These are phyloP conservation scores for Boletus rubescentipes DNA, from an alignment of 768 basidiomycete genomes.

Conservation along the genomic window DNA sequence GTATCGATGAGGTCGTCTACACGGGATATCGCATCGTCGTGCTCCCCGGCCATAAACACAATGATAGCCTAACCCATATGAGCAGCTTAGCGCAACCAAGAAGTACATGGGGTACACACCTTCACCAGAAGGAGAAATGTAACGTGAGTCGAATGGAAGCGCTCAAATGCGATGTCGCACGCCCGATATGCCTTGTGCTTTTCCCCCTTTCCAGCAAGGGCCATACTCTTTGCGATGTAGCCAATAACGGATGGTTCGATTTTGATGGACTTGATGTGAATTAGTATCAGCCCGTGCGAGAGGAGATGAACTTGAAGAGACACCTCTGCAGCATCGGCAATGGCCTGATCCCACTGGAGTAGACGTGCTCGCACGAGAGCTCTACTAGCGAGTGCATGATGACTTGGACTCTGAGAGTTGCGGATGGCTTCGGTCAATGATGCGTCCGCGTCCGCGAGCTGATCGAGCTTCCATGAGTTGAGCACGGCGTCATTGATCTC, in stretches of 20 bases:
- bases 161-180: background rate
- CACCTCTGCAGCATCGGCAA: background rate
- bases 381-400: background rate
- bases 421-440: background rate
- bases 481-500: background rate
- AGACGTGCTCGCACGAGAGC: background rate
- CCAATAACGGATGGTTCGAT: background rate
- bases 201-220: background rate
- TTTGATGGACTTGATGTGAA: background rate
- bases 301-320: background rate
- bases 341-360: background rate
- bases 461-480: background rate
- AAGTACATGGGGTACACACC: background rate
- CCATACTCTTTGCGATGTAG: background rate
- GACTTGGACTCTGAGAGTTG: background rate
- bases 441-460: background rate
- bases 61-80: too few relatives aligned
- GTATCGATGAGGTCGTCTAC: too few relatives aligned
- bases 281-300: background rate
- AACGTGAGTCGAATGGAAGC: background rate
- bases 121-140: background rate
- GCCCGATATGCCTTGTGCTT: background rate
- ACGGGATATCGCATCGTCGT: too few relatives aligned
- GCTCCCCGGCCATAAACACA: too few relatives aligned
- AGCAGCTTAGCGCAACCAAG: too few relatives aligned